Conservation (phyloP, 169 alveolate genomes). For the Plasmodium vinckei region DNA sequence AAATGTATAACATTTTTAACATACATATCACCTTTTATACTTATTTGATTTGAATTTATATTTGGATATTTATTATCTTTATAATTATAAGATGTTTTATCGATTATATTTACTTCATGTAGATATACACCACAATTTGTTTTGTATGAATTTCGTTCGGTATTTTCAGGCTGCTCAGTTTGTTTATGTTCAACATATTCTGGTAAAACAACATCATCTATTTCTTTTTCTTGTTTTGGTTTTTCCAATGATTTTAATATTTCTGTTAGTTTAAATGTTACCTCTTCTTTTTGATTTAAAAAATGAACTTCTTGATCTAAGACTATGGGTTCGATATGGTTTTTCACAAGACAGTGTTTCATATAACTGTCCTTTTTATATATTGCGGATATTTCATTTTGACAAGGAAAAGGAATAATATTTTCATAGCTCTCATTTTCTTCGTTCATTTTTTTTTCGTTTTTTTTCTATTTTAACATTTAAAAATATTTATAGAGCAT, state of each 20-base stretch:
- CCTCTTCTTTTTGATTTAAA: conserved; percentile 36
- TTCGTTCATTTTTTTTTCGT: background rate
- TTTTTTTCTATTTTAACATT: background rate
- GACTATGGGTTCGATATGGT: conserved; percentile 63
- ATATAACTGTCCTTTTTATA: conserved; percentile 62
- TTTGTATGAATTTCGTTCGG: conserved; percentile 9
- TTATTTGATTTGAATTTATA: conserved; percentile 16
- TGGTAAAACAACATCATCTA: conserved; percentile 20
- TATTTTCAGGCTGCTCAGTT: conserved; percentile 15
- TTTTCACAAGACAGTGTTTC: conserved; percentile 63
- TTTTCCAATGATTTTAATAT: conserved; percentile 52
- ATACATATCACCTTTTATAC: conserved; percentile 58
- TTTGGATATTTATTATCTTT: no score
- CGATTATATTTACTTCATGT: conserved; percentile 71
- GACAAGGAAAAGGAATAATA: background rate
- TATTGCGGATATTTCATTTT: conserved; percentile 22
- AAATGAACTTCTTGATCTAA: conserved; percentile 67
- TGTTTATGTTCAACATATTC: conserved; percentile 32
- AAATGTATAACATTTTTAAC: conserved; percentile 34
- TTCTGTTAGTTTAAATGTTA: conserved; percentile 52
- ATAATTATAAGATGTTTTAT: conserved; percentile 25
- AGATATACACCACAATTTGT: conserved; percentile 46
- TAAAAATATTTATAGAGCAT: no score
- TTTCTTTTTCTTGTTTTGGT: conserved; percentile 43
- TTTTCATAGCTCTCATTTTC: background rate